phyloP scores from a whole-genome alignment of 352 stramenopile species.

The Thraustochytrium sp. region DNA sequence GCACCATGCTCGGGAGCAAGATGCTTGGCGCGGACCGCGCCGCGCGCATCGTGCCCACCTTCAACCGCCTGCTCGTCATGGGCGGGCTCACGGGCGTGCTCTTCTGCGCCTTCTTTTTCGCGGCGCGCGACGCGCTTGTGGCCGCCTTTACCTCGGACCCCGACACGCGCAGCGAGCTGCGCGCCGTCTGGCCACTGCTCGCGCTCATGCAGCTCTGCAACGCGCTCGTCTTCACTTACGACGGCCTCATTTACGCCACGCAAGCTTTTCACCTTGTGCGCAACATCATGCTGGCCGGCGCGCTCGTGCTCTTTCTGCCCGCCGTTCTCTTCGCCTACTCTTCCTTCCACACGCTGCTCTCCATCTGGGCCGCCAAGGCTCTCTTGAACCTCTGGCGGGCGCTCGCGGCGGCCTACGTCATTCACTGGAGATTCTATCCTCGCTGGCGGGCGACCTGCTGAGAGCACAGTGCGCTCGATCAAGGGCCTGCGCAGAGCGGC shows the following conservation, averaged over 20 bases:
- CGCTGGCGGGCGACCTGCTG: neutral
- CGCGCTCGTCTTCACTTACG: constrained; percentile 40
- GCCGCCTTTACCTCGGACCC: neutral
- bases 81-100: neutral
- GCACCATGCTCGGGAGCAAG: constrained; percentile 43
- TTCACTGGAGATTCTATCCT: constrained; percentile 24
- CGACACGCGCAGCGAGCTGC: neutral
- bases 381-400: constrained; percentile 11
- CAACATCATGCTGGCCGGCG: constrained; percentile 39
- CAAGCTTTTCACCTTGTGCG: constrained; percentile 42
- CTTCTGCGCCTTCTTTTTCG: constrained; percentile 13
- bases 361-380: constrained; percentile 16
- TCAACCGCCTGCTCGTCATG: constrained; percentile 25
- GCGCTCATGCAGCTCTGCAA: constrained; percentile 39
- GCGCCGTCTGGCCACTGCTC: constrained; percentile 22
- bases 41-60: neutral
- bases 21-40: neutral
- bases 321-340: neutral
- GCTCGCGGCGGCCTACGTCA: neutral
- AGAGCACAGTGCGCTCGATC: no score
- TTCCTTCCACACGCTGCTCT: neutral
- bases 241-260: constrained; percentile 45
- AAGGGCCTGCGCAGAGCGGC: no score
- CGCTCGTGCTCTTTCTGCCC: constrained; percentile 12
- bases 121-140: neutral